Evolutionary conservation across 805 yeast species (phyloP).

Genomic region (Saccharomycopsis oosterbeekiorum): DNA sequence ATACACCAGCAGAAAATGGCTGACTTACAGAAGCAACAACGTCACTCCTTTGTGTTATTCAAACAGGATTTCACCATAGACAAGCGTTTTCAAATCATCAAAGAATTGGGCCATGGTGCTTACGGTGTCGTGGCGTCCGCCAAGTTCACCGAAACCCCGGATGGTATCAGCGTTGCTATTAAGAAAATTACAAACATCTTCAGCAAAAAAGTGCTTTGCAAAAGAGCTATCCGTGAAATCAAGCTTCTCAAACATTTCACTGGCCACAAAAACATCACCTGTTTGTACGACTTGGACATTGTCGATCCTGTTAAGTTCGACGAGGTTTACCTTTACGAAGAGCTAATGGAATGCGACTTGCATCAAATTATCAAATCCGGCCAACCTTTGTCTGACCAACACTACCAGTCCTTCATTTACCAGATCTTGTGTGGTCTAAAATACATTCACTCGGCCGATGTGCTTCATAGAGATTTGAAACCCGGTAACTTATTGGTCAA

Average conservation of each 20-base stretch:
- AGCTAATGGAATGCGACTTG: conserved; percentile 97
- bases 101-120: conserved; percentile 96
- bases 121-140: conserved; percentile 97
- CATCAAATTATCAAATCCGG: conserved; percentile 93
- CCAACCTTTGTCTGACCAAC: conserved; percentile 89
- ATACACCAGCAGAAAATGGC: not conserved
- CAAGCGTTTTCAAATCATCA: conserved; percentile 74
- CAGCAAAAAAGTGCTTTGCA: conserved; percentile 81
- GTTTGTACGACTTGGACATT: conserved; percentile 89
- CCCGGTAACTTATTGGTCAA: conserved; percentile 84
- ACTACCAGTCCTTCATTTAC: conserved; percentile 86
- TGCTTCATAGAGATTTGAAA: conserved; percentile 84
- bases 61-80: conserved; percentile 93
- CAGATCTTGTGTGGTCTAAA: conserved; percentile 82
- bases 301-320: conserved; percentile 73
- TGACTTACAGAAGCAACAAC: conserved; percentile 14
- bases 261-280: conserved; percentile 93
- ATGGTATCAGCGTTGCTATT: conserved; percentile 83
- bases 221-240: conserved; percentile 84
- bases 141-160: conserved; percentile 58
- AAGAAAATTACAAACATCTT: conserved; percentile 94
- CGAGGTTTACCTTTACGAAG: conserved; percentile 90
- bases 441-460: conserved; percentile 86
- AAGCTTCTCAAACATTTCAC: conserved; percentile 86
- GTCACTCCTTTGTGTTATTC: conserved; percentile 29